Conservation (phyloP, 1,284 basidiomycete genomes). For the Sporisorium graminicola region DNA sequence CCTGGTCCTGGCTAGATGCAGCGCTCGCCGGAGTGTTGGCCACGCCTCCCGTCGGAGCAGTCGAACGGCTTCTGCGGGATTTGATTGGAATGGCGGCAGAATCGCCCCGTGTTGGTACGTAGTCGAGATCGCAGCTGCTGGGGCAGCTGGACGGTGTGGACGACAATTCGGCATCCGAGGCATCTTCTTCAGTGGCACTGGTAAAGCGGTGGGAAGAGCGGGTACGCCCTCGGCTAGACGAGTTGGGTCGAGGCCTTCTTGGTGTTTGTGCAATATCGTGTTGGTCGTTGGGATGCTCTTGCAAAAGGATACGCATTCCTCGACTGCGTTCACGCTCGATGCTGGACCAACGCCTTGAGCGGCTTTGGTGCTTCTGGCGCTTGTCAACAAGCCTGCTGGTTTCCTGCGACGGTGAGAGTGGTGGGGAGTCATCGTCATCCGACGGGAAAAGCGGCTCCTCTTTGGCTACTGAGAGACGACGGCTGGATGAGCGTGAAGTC, state of each 20-base stretch:
- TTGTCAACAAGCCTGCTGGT: not conserved
- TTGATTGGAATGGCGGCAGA: constrained; percentile 33
- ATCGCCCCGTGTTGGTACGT: constrained; percentile 4
- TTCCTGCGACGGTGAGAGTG: constrained; percentile 25
- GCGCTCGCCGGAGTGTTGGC: constrained; percentile 10
- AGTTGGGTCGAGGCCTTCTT: not conserved
- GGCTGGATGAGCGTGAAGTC: constrained; percentile 8
- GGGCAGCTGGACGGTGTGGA: constrained; percentile 33
- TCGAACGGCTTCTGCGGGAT: constrained; percentile 12
- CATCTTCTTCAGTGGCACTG: constrained; percentile 18
- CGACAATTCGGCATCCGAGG: constrained; percentile 29
- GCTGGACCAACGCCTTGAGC: constrained; percentile 48
- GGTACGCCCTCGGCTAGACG: constrained; percentile 1
- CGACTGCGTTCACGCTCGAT: constrained; percentile 49
- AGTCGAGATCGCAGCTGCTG: constrained; percentile 41
- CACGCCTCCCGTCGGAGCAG: not conserved
- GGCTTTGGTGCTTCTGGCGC: constrained; percentile 3
- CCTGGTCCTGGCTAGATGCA: constrained; percentile 28
- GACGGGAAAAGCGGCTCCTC: constrained; percentile 47
- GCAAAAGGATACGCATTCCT: constrained; percentile 47
- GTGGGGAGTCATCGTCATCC: constrained; percentile 43
- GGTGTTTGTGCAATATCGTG: not conserved
- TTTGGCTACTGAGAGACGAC: constrained; percentile 25
- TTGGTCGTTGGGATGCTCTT: constrained; percentile 11
- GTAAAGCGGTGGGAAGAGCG: constrained; percentile 5